Evolutionary conservation across 805 yeast species (phyloP), one percentile per base, ranked within the genome.

Genomic region (Saccharomycopsis javanensis): DNA sequence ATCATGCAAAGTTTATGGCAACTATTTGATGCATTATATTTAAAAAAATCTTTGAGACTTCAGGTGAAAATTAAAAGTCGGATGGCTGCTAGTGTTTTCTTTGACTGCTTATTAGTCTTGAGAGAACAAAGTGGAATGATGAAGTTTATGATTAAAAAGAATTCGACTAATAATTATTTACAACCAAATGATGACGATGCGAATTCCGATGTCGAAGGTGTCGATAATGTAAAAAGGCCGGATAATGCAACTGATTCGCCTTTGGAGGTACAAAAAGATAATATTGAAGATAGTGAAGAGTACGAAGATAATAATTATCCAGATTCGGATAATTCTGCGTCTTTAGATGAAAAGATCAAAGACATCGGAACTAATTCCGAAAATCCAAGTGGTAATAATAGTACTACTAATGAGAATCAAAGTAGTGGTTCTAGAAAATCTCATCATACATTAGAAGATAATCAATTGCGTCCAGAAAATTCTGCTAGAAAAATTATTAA

Each of bases 1-100:
- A 89, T 94, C 59, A 88, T 94, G 94, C 80, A 86, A 65, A 90
- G 90, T 66, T 84, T 90, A 75, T 92, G 99, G 99, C 88, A 86
- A 59, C 75, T 90, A 59, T 87, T 87, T 69, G 79, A 85, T 54
- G 77, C 85, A 4, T 72, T 90, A 63, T 80, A 82, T 61, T 83
- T 80, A 46, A 80, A 79, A 60, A 69, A 69, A 65, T 35, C 69
- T 69, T n/a, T 63, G 67, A 57, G 69, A 71, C 58, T 75, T 54
- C 68, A 67, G 8, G 82, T 87, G 3, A 78, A 78, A 2, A 84
- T 91, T 15, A 76, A 87, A 53, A 85, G 95, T 4, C 79, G 99
- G 63, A 86, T 89, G 96, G 80, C 95, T 7, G 97, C 96, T 0
- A 85, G 94, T 58, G 89, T 91, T 1, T 89, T 92, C 64, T 94